phyloP scores from a whole-genome alignment of 305 asterid species.

The Petunia hybrid region DNA sequence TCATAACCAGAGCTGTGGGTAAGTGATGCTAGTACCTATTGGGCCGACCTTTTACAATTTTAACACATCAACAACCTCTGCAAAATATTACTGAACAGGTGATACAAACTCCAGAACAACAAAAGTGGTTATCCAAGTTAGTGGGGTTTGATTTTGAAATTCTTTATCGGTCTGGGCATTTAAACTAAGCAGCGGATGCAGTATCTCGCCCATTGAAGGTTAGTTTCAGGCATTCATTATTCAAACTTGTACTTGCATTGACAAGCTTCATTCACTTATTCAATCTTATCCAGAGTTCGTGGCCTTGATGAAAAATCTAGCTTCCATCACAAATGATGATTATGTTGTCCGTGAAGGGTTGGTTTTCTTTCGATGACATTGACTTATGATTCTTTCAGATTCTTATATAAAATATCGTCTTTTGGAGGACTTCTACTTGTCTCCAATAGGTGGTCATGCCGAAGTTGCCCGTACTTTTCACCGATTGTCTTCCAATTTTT shows the following conservation, averaged over 20 bases:
- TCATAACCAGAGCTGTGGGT: not conserved
- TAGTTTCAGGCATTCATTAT: too few species aligned
- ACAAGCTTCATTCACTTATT: too few species aligned
- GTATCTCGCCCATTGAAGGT: not conserved
- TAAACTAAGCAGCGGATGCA: not conserved
- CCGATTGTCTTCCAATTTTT: too few species aligned
- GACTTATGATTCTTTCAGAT: too few species aligned
- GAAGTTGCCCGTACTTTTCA: not conserved
- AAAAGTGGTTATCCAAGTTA: not conserved
- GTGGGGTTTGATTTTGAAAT: constrained; percentile 10
- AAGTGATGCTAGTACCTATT: constrained; percentile 20
- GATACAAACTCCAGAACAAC: too few species aligned
- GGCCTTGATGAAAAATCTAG: too few species aligned
- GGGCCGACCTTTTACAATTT: not conserved
- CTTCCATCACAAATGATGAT: not conserved
- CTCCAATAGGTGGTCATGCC: not conserved
- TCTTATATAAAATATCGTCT: not conserved
- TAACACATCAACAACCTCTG: too few species aligned
- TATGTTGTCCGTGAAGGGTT: not conserved
- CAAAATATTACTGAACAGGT: too few species aligned
- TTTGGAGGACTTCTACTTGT: not conserved
- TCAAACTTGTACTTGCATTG: too few species aligned
- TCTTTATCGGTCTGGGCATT: not conserved
- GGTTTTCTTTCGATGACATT: too few species aligned
- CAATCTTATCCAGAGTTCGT: too few species aligned